Evolutionary conservation across 1,139 yeast species (phyloP).

Genomic region (Yamadazyma friedrichii): DNA sequence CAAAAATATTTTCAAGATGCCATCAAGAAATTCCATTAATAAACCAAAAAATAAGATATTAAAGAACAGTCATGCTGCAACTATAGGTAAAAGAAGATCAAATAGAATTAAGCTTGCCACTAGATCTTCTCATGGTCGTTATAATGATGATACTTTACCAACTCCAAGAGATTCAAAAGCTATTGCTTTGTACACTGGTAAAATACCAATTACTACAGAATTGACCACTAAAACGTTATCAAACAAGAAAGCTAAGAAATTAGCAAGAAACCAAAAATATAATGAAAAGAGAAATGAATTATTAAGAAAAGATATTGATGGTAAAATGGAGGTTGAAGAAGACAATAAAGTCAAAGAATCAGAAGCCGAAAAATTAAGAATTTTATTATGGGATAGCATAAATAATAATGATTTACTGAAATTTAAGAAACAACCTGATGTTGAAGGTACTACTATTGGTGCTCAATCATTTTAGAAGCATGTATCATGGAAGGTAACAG

Average conservation of each 20-base stretch:
- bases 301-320: slow-evolving; percentile 47
- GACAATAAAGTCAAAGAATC: slow-evolving; percentile 12
- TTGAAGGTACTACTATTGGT: slow-evolving; percentile 85
- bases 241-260: slow-evolving; percentile 78
- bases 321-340: slow-evolving; percentile 52
- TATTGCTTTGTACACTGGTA: slow-evolving; percentile 60
- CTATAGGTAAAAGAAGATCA: slow-evolving; percentile 59
- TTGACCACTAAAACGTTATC: slow-evolving; percentile 64
- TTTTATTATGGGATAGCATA: slow-evolving; percentile 67
- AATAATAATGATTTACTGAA: slow-evolving; percentile 40
- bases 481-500: not conserved
- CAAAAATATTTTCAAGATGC: slow-evolving; percentile 43
- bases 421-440: slow-evolving; percentile 38
- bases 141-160: slow-evolving; percentile 33
- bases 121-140: slow-evolving; percentile 47
- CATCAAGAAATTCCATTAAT: slow-evolving; percentile 75
- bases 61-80: slow-evolving; percentile 52
- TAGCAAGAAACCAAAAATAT: slow-evolving; percentile 76
- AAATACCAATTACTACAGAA: slow-evolving; percentile 31
- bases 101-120: slow-evolving; percentile 49
- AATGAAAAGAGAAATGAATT: slow-evolving; percentile 53
- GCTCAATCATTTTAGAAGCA: slow-evolving; percentile 49
- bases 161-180: slow-evolving; percentile 56
- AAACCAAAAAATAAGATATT: slow-evolving; percentile 68
- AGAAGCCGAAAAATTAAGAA: slow-evolving; percentile 47